Percentiles rank a stretch among this genome's conserved stretches.
Evolutionary conservation across 1,284 basidiomycete genomes (phyloP).

Genomic region (Spongispora temasekensis): DNA sequence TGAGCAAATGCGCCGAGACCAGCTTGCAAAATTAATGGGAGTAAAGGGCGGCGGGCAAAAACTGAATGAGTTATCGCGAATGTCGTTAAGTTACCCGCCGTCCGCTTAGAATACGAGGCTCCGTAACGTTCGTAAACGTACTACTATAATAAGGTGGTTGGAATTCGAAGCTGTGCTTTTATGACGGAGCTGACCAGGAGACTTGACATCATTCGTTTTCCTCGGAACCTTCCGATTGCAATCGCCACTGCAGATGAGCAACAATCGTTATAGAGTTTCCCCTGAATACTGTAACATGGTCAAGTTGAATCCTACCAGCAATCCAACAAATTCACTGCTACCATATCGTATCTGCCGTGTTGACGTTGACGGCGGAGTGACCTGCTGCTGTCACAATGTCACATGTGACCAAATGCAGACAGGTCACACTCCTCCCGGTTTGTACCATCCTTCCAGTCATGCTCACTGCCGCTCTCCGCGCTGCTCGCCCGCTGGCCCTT

Average conservation of each 20-base stretch:
- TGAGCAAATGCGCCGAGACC: conserved; percentile 5
- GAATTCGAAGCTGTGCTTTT: background rate
- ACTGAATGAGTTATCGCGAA: conserved; percentile 17
- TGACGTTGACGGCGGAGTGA: no score
- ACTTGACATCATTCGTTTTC: no score
- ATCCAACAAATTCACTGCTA: no score
- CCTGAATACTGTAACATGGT: no score
- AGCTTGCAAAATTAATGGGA: conserved; percentile 5
- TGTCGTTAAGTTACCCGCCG: conserved; percentile 2
- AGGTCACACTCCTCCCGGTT: conserved; percentile 32
- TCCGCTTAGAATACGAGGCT: conserved; percentile 16
- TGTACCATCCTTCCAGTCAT: conserved; percentile 37
- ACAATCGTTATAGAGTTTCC: no score
- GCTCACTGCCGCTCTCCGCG: conserved; percentile 43
- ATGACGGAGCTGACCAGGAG: background rate
- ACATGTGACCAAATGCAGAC: conserved; percentile 29
- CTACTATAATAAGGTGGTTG: conserved; percentile 27
- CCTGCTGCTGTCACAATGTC: conserved; percentile 15
- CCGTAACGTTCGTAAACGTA: conserved; percentile 34
- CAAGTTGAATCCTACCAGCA: no score
- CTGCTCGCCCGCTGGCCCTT: conserved; percentile 41
- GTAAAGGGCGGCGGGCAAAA: conserved; percentile 17
- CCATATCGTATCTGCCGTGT: no score
- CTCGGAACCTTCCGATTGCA: no score
- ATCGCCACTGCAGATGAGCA: no score